phyloP scores from a whole-genome alignment of 2,329 filamentous ascomycete species.

The Pseudocercospora fuligena region DNA sequence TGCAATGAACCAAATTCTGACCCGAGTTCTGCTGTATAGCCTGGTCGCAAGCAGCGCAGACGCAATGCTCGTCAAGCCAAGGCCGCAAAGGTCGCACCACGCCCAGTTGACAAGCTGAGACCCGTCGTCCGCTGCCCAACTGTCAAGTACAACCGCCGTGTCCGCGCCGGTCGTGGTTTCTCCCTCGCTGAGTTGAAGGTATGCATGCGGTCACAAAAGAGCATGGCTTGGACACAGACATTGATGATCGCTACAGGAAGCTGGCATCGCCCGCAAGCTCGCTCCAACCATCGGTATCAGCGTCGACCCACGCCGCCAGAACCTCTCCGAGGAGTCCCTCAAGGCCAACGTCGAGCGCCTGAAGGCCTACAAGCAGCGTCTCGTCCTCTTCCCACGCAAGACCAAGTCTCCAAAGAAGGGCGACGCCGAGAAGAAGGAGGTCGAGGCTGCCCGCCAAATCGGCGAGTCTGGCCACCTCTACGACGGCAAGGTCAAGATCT shows the following conservation, averaged over 20 bases:
- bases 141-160: conserved; percentile 97
- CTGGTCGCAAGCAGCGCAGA: conserved; percentile 93
- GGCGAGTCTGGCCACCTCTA: conserved; percentile 48
- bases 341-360: conserved; percentile 95
- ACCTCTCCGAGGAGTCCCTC: conserved; percentile 94
- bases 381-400: conserved; percentile 98
- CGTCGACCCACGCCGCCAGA: conserved; percentile 95
- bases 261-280: conserved; percentile 90
- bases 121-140: conserved; percentile 97
- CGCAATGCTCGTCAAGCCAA: conserved; percentile 90
- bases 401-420: conserved; percentile 91
- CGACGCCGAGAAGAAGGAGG: conserved; percentile 82
- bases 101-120: conserved; percentile 95
- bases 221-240: conserved; percentile 24
- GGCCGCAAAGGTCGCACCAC: conserved; percentile 92
- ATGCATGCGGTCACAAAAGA: conserved; percentile 37
- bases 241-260: conserved; percentile 66
- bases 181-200: conserved; percentile 98
- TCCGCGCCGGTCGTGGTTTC: conserved; percentile 96
- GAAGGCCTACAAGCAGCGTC: conserved; percentile 93
- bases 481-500: conserved; percentile 48
- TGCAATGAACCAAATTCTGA: conserved; percentile 41
- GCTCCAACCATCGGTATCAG: conserved; percentile 96
- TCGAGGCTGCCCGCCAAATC: conserved; percentile 68
- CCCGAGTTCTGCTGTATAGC: conserved; percentile 60